A percentile compares a stretch with the other conserved stretches of the same genome.
These are phyloP conservation scores for Claviceps pusilla DNA, from an alignment of 2,329 filamentous ascomycete genomes.

Conservation along the genomic window DNA sequence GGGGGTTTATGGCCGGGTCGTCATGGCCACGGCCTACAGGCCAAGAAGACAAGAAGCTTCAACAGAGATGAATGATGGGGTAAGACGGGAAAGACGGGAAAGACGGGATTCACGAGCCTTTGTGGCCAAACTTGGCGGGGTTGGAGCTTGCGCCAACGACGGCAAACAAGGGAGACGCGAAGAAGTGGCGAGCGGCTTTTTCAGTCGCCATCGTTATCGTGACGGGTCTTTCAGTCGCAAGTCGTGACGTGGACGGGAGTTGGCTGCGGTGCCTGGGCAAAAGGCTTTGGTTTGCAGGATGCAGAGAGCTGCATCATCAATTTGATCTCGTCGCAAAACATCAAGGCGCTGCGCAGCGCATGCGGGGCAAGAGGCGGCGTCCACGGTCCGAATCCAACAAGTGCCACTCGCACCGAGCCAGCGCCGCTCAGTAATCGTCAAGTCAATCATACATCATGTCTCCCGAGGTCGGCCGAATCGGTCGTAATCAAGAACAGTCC, in stretches of 20 bases:
- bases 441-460: too few species aligned
- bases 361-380: too few species aligned
- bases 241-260: too few species aligned
- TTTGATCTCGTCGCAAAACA: neutral
- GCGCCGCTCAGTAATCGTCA: too few species aligned
- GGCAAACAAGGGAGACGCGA: slow-evolving; percentile 64
- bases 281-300: neutral
- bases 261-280: too few species aligned
- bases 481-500: too few species aligned
- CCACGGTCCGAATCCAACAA: neutral
- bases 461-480: too few species aligned
- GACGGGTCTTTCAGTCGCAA: too few species aligned
- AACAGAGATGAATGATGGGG: neutral
- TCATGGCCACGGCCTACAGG: neutral
- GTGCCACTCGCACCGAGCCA: neutral
- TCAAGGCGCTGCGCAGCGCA: too few species aligned
- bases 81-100: neutral
- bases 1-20: neutral
- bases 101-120: slow-evolving; percentile 39
- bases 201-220: slow-evolving; percentile 44
- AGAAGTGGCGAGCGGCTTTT: slow-evolving; percentile 61
- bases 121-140: slow-evolving; percentile 73
- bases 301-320: neutral
- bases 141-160: slow-evolving; percentile 84
- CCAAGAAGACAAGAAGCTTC: neutral